Evolutionary conservation across 768 basidiomycete species (phyloP).

Genomic region (Pleurotus sapidus): DNA sequence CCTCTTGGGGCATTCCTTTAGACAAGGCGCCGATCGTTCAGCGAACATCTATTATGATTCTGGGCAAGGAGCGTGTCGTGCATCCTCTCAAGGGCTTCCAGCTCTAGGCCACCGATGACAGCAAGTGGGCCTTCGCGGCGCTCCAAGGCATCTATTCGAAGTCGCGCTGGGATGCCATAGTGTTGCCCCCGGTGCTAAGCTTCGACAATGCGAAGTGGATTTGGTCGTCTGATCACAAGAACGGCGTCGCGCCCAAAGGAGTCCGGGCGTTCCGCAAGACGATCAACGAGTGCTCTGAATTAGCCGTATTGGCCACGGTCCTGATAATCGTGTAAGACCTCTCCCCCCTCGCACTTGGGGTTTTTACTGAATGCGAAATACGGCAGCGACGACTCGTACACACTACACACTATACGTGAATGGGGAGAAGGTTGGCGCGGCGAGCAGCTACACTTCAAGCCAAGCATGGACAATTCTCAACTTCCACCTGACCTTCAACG

Average conservation of each 20-base stretch:
- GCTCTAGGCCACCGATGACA: slow-evolving; percentile 17
- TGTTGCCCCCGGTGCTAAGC: not conserved
- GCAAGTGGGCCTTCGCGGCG: slow-evolving; percentile 17
- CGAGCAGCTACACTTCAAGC: slow-evolving; percentile 14
- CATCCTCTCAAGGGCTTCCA: slow-evolving; percentile 11
- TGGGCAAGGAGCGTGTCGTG: too few species aligned
- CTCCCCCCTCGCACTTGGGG: not conserved
- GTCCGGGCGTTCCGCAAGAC: not conserved
- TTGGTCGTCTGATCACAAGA: not conserved
- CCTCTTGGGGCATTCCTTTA: too few species aligned
- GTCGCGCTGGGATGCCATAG: slow-evolving; percentile 14
- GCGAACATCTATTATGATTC: too few species aligned
- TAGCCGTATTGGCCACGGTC: slow-evolving; percentile 3
- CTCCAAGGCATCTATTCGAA: slow-evolving; percentile 17
- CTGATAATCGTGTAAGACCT: not conserved
- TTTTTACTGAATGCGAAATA: not conserved
- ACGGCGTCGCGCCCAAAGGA: not conserved
- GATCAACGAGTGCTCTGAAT: not conserved
- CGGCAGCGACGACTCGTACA: slow-evolving; percentile 23
- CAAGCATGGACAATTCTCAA: slow-evolving; percentile 24
- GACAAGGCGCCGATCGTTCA: too few species aligned
- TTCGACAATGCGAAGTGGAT: not conserved
- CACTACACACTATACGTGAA: slow-evolving; percentile 26
- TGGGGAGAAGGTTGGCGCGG: slow-evolving; percentile 21
- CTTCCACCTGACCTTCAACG: slow-evolving; percentile 23